Conservation (phyloP, 345 rosid genomes). For the Nasturtium officinale region DNA sequence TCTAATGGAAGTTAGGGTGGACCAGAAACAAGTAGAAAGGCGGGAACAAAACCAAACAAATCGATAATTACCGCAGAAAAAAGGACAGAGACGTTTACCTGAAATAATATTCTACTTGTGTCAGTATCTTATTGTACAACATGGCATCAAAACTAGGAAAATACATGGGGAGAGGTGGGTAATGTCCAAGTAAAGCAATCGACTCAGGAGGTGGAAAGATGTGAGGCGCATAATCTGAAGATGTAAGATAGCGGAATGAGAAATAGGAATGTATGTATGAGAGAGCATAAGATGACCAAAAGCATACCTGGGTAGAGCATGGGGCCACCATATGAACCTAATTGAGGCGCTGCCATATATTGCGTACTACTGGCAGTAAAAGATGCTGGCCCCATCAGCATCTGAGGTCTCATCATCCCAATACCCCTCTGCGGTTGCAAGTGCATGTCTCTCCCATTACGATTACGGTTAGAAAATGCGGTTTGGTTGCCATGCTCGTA, state of each 20-base stretch:
- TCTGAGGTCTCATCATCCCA: slow-evolving; percentile 37
- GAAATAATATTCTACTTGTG: slow-evolving; percentile 85
- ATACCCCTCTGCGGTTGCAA: slow-evolving; percentile 26
- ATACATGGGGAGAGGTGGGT: slow-evolving; percentile 26
- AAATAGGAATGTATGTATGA: neutral
- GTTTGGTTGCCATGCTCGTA: slow-evolving; percentile 24
- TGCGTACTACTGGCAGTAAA: slow-evolving; percentile 32
- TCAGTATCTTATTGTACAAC: slow-evolving; percentile 45
- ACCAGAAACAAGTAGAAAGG: slow-evolving; percentile 10
- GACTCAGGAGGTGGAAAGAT: slow-evolving; percentile 35
- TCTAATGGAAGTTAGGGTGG: neutral
- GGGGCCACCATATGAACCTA: slow-evolving; percentile 43
- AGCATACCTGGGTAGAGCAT: slow-evolving; percentile 29
- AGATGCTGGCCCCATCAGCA: slow-evolving; percentile 41
- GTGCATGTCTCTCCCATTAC: slow-evolving; percentile 34
- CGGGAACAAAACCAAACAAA: slow-evolving; percentile 5
- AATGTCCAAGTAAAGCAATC: slow-evolving; percentile 29
- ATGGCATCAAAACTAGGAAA: slow-evolving; percentile 25
- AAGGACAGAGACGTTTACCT: slow-evolving; percentile 51
- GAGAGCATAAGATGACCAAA: slow-evolving; percentile 12
- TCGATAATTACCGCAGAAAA: neutral
- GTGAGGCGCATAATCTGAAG: slow-evolving; percentile 28
- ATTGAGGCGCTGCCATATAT: slow-evolving; percentile 32
- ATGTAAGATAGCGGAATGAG: neutral
- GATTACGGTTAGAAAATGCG: slow-evolving; percentile 16